Evolutionary conservation across 2,329 filamentous ascomycete species (phyloP), one percentile per base, ranked within the genome.

Genomic region (Immersiporthe knoxdaviesiana): DNA sequence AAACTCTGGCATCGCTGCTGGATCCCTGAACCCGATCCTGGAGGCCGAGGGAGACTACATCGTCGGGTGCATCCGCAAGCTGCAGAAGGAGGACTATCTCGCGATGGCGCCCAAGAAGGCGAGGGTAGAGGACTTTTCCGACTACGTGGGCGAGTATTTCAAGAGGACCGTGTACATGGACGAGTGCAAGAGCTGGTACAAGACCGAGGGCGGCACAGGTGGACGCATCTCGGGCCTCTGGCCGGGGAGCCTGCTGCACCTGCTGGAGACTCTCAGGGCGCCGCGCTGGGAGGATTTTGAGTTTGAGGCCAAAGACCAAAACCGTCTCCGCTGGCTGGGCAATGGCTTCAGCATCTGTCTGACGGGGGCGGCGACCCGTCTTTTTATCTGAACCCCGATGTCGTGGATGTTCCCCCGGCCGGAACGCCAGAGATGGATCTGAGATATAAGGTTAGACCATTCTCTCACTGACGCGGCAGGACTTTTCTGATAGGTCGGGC

Each of bases 361-460:
- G 7, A 56, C n/a, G 63, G 63, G n/a, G 70, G 67, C 27, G 77
- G 77, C 18, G 75, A 79, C 60, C 77, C 77, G 3, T 74, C 75
- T 21, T 79, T 76, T 75, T 79, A 78, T 66, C 68, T 79, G 16
- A 75, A 78, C 66, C 74, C 75, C 11, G 56, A 58, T 16, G 77
- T 78, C 35, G 47, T 74, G 41, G 69, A 74, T 58, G 68, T 77
- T 11, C 77, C 77, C 2, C 62, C 72, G 14, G 63, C 71, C 30
- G 72, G 68, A 0, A 71, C 63, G 2, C 77, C 77, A 1, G 77
- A 78, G 70, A 74, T 77, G 1, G 77, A 77, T 30, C 47, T 65
- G 32, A 70, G 70, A 58, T 75, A 75, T 54, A 76, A 75, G 68
- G 72, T 74, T 72, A 70, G 75, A 4, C 77, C 76, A 10, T 79